Evolutionary conservation across 1,284 basidiomycete species (phyloP).

Genomic region (Malassezia japonica): DNA sequence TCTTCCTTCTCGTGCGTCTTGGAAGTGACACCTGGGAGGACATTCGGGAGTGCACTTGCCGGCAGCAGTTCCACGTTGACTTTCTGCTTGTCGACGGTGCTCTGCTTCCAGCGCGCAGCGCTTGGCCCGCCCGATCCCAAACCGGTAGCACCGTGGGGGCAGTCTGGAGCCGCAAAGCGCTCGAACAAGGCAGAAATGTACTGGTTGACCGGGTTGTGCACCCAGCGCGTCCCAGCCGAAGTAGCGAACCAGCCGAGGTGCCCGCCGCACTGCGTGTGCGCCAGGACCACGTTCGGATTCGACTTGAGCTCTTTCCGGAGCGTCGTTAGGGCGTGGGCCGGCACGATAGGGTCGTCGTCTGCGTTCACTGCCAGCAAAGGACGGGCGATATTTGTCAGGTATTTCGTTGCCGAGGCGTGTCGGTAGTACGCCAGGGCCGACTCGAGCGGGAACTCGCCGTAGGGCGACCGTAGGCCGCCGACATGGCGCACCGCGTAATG

Average conservation of each 20-base stretch:
- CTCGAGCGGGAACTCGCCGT: slow-evolving; percentile 42
- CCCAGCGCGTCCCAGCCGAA: slow-evolving; percentile 29
- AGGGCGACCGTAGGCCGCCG: slow-evolving; percentile 57
- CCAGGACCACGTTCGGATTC: slow-evolving; percentile 62
- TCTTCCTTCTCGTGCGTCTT: background rate
- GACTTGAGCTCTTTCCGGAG: slow-evolving; percentile 53
- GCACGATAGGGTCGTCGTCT: slow-evolving; percentile 78
- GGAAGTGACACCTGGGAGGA: background rate
- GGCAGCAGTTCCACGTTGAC: slow-evolving; percentile 25
- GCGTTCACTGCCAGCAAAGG: slow-evolving; percentile 70
- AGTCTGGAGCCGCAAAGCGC: slow-evolving; percentile 13
- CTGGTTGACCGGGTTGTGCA: slow-evolving; percentile 31
- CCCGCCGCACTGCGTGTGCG: slow-evolving; percentile 69
- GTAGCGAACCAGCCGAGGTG: slow-evolving; percentile 89
- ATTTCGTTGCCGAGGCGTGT: slow-evolving; percentile 29
- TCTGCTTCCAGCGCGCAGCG: slow-evolving; percentile 18
- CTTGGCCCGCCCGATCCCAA: slow-evolving; percentile 12
- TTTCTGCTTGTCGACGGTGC: background rate
- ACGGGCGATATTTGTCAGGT: slow-evolving; percentile 30
- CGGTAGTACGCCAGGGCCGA: slow-evolving; percentile 72
- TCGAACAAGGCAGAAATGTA: slow-evolving; percentile 30
- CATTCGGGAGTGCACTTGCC: slow-evolving; percentile 19
- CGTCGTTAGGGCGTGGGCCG: slow-evolving; percentile 24
- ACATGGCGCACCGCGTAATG: slow-evolving; percentile 61
- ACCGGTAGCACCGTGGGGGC: background rate